Base-by-base conservation (phyloP, 2,329 filamentous ascomycete species). In the Neobulgaria alba region DNA sequence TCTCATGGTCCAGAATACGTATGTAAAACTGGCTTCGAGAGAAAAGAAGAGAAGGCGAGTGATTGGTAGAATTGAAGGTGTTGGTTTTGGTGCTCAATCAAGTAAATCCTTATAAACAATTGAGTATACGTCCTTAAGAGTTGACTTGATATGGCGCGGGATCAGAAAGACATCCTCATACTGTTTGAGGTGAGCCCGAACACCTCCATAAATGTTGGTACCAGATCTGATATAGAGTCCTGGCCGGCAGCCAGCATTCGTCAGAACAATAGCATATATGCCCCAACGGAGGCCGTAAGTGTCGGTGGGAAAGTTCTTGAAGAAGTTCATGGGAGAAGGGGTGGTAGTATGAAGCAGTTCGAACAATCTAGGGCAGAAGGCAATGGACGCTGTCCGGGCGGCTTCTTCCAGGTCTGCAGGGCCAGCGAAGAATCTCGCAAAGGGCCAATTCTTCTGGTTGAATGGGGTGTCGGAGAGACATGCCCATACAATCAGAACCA, bases 201-300 rank as follows among this genome's bases (percentile, higher is more conserved):
- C 33, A 30, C 46, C 46, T 21, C 4, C 2, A 10, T 2, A 10
- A 10, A 2, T 12, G 18, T 17, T 5, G 4, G 47, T 75, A 4
- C 43, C 38, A 33, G 21, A 29, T 2, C 44, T 44, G 26, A 49
- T 44, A 17, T 49, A 46, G 2, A 43, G n/a, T 19, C n/a, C 21
- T 12, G 45, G 31, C 2, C 26, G 29, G 33, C 20, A 40, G 16
- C 29, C 41, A 9, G 29, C 2, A 33, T 44, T 47, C 37, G 41
- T 30, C 4, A 44, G 18, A 2, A 41, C 37, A 29, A 41, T 20
- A 9, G 36, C 2, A 33, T 46, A 46, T 8, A 46, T 14, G 14
- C 17, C 43, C 36, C 42, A 58, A 2, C 12, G 16, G 3, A 16
- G 15, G 4, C 3, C 2, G 12, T 2, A 3, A n/a, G n/a, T n/a